Evolutionary conservation across 345 rosid species (phyloP).

Genomic region (Cardamine occulta): DNA sequence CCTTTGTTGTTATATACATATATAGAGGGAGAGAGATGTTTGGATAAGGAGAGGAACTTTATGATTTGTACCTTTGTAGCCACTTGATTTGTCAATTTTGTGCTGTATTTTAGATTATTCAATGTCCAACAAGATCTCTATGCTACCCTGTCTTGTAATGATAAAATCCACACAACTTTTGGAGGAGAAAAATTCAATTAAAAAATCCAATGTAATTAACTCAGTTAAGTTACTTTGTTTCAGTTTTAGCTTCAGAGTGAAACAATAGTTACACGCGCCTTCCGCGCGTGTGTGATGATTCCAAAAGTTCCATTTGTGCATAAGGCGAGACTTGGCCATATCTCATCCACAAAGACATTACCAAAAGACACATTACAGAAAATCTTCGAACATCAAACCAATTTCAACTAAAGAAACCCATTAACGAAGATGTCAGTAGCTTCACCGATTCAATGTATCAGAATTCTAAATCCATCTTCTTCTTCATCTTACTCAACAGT

Average conservation of each 20-base stretch:
- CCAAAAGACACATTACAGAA: slow-evolving; percentile 27
- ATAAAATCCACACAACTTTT: slow-evolving; percentile 38
- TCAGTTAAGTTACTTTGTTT: not conserved
- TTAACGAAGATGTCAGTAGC: slow-evolving; percentile 60
- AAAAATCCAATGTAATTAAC: not conserved
- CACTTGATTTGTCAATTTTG: slow-evolving; percentile 40
- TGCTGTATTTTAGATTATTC: slow-evolving; percentile 23
- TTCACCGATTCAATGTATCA: slow-evolving; percentile 65
- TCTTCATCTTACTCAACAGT: slow-evolving; percentile 47
- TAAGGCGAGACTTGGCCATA: slow-evolving; percentile 46
- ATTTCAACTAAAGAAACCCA: not conserved
- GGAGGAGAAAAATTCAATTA: not conserved
- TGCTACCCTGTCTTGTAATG: slow-evolving; percentile 39
- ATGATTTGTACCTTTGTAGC: slow-evolving; percentile 39
- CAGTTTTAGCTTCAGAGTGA: not conserved
- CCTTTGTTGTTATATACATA: slow-evolving; percentile 1
- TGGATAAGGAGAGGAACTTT: slow-evolving; percentile 44
- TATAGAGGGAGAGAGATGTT: not conserved
- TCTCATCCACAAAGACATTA: slow-evolving; percentile 45
- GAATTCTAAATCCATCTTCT: slow-evolving; percentile 60
- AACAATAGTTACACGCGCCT: not conserved
- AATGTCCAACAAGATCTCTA: slow-evolving; percentile 26
- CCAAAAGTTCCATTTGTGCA: slow-evolving; percentile 20
- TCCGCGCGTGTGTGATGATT: slow-evolving; percentile 16
- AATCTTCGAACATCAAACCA: slow-evolving; percentile 12